These are phyloP conservation scores for Diophrys sp. DNA, from an alignment of 73 alveolate genomes.

Conservation along the genomic window DNA sequence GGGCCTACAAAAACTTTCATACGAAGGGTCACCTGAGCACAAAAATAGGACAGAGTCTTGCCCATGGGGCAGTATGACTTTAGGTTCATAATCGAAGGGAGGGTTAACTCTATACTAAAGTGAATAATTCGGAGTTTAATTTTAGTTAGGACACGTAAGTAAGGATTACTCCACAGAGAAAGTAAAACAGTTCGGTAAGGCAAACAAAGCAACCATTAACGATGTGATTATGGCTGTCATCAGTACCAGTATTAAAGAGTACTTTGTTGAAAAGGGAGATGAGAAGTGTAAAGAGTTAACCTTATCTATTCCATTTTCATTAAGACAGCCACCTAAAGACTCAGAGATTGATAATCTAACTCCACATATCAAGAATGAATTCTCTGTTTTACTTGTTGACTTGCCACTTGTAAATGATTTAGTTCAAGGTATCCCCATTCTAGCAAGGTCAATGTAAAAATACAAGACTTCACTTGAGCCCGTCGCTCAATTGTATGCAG, in stretches of 20 bases:
- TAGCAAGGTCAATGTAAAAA: not conserved
- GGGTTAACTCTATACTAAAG: no score
- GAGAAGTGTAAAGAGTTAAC: not conserved
- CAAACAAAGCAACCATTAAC: conserved; percentile 4
- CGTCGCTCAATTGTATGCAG: not conserved
- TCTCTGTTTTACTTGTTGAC: conserved; percentile 1
- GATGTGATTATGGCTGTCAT: conserved; percentile 9
- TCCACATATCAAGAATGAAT: conserved; percentile 13
- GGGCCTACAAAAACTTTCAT: no score
- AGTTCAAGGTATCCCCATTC: not conserved
- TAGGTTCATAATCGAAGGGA: no score
- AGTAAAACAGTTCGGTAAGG: not conserved
- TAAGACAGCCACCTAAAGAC: conserved; percentile 14
- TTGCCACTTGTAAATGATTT: conserved; percentile 6
- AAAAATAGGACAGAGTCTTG: no score
- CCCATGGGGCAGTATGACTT: no score
- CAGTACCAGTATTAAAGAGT: conserved; percentile 1
- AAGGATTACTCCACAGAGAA: not conserved
- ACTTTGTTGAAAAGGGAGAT: conserved; percentile 6
- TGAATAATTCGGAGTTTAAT: no score
- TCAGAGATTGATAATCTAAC: not conserved
- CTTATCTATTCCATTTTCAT: conserved; percentile 9
- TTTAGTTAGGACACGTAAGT: no score
- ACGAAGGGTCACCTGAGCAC: no score
- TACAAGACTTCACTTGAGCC: conserved; percentile 12